phyloP scores from a whole-genome alignment of 2,329 filamentous ascomycete genomes.

The Cladophialophora psammophila region DNA sequence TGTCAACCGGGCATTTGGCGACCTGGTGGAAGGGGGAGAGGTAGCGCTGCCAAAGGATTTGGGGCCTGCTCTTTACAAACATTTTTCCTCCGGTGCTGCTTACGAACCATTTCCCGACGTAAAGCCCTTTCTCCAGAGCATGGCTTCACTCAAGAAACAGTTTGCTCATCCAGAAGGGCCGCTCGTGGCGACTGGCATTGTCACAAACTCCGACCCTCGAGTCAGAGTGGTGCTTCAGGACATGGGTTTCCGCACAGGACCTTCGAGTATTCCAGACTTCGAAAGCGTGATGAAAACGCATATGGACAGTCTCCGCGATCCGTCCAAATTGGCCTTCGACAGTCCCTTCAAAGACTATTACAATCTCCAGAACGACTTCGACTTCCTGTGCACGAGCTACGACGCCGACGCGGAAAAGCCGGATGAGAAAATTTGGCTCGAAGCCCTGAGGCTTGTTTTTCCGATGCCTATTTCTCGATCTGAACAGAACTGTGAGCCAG shows the following conservation, averaged over 20 bases:
- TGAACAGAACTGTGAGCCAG: conserved; percentile 22
- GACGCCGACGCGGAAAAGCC: conserved; percentile 56
- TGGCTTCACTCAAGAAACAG: conserved; percentile 41
- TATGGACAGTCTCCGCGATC: conserved; percentile 3
- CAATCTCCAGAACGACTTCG: conserved; percentile 46
- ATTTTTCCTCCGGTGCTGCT: conserved; percentile 50
- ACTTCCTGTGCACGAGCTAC: conserved; percentile 56
- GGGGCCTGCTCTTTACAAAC: conserved; percentile 46
- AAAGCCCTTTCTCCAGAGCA: conserved; percentile 46
- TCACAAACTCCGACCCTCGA: conserved; percentile 58
- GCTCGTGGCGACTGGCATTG: conserved; percentile 50
- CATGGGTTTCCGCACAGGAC: conserved; percentile 49
- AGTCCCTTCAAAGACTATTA: conserved; percentile 26
- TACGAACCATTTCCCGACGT: conserved; percentile 54
- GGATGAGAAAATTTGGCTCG: conserved; percentile 49
- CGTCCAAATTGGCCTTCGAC: conserved; percentile 1
- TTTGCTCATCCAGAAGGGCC: conserved; percentile 38
- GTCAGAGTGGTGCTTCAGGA: conserved; percentile 50
- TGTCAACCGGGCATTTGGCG: conserved; percentile 49
- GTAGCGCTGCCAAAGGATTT: conserved; percentile 46
- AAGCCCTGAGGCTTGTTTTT: conserved; percentile 41
- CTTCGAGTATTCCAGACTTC: conserved; percentile 42
- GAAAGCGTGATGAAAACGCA: conserved; percentile 36
- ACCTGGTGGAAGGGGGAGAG: conserved; percentile 35
- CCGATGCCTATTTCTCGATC: conserved; percentile 25